Evolutionary conservation across 352 stramenopile species (phyloP), one percentile per base, ranked within the genome.

Genomic region (Globisporangium alternatum): DNA sequence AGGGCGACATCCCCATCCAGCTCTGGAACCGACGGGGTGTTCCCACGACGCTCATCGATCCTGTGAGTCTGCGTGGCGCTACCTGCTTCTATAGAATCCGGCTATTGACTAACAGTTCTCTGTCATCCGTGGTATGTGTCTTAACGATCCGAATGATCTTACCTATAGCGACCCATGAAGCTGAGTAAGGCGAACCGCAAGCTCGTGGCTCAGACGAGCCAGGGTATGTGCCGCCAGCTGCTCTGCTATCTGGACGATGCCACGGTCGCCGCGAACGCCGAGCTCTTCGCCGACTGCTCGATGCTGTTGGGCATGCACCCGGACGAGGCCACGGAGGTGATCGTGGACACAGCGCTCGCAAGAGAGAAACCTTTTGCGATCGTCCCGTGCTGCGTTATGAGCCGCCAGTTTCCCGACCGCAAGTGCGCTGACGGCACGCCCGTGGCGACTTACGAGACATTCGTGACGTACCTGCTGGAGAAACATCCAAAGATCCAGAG

Each of bases 321-420:
- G 33, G 96, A 99, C 74, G 92, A 97, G 63, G 97, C 97, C 6
- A 98, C 97, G 0, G 97, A 98, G 74, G 89, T 87, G 28, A 98
- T 99, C 65, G 94, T 98, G 1, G 89, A 98, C 69, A 80, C 88
- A 30, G 95, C 95, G 21, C 70, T 98, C 22, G 52, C 71, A 13
- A 83, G 95, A 54, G 48, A 72, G 10, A 98, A 98, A 60, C 90
- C 95, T 0, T 98, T 99, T 76, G 93, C 96, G 5, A 86, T 99
- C 53, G 95, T 98, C 39, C 97, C 97, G 21, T 99, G 97, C 60
- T 99, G 96, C 65, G 95, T 99, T 33, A 98, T 98, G 83, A 97
- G 90, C 48, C 89, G 83, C 1, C 71, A 97, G 55, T 99, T 99
- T 75, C 91, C 90, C 0, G 61, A 87, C 53, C 88, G 83, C 9